These are phyloP conservation scores for Kazachstania bromeliacearum DNA, from an alignment of 805 yeast species.

Conservation along the genomic window DNA sequence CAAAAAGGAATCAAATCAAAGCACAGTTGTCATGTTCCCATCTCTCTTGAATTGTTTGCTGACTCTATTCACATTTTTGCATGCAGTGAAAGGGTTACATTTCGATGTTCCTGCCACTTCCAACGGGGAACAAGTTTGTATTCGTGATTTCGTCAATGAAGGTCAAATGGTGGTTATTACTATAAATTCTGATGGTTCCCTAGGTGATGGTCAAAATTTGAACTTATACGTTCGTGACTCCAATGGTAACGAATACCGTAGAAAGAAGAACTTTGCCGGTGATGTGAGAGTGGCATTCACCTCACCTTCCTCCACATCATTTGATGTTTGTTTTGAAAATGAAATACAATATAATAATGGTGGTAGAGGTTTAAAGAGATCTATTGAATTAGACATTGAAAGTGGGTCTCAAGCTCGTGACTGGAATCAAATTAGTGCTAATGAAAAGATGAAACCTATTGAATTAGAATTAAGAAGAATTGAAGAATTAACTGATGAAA, in stretches of 20 bases:
- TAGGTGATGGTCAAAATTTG: slow-evolving; percentile 81
- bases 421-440: slow-evolving; percentile 90
- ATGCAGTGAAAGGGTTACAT: slow-evolving; percentile 31
- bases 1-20: no score
- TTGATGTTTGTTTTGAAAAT: slow-evolving; percentile 87
- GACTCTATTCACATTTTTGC: slow-evolving; percentile 1
- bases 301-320: slow-evolving; percentile 67
- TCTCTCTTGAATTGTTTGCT: no score
- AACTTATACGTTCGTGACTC: slow-evolving; percentile 60
- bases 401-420: slow-evolving; percentile 95
- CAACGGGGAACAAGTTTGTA: slow-evolving; percentile 56
- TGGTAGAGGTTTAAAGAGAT: slow-evolving; percentile 34
- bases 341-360: slow-evolving; percentile 9
- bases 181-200: slow-evolving; percentile 58
- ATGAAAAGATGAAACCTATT: slow-evolving; percentile 84
- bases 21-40: no score
- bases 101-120: slow-evolving; percentile 43
- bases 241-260: slow-evolving; percentile 75
- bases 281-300: slow-evolving; percentile 69
- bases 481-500: slow-evolving; percentile 77
- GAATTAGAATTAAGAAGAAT: slow-evolving; percentile 84
- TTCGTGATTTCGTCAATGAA: slow-evolving; percentile 79
- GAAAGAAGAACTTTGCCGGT: slow-evolving; percentile 65
- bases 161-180: slow-evolving; percentile 82
- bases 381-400: slow-evolving; percentile 83